A percentile compares a stretch with the other conserved stretches of the same genome.
Conservation (phyloP, 2,329 filamentous ascomycete species). For the Claviceps spartinae region DNA sequence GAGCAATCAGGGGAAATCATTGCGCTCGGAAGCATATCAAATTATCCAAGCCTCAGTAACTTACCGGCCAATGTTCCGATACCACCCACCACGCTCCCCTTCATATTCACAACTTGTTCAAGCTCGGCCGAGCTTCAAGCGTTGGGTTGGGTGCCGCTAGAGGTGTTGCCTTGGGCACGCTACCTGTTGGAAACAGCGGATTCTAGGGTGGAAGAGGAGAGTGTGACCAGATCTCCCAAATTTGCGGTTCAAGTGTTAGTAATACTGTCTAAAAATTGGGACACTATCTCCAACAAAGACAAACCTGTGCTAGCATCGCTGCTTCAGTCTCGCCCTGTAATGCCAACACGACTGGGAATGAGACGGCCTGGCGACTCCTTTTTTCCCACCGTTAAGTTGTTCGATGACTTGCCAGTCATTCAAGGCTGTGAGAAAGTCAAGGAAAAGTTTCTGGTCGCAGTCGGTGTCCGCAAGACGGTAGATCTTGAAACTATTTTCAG, state of each 20-base stretch:
- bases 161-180: constrained; percentile 72
- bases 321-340: constrained; percentile 55
- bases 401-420: constrained; percentile 81
- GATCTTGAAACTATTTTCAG: constrained; percentile 90
- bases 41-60: constrained; percentile 61
- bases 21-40: constrained; percentile 59
- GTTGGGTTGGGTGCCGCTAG: constrained; percentile 75
- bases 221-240: constrained; percentile 55
- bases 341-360: constrained; percentile 90
- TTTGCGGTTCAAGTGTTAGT: constrained; percentile 68
- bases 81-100: constrained; percentile 70
- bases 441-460: constrained; percentile 70
- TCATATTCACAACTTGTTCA: constrained; percentile 65
- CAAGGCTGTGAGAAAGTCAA: constrained; percentile 66
- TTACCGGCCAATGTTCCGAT: constrained; percentile 74
- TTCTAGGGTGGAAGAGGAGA: constrained; percentile 46
- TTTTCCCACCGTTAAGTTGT: constrained; percentile 85
- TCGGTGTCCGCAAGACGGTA: constrained; percentile 87
- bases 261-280: constrained; percentile 82
- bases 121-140: constrained; percentile 55
- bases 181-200: constrained; percentile 61
- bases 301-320: constrained; percentile 52
- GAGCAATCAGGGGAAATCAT: constrained; percentile 58
- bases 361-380: constrained; percentile 73
- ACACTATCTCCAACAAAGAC: constrained; percentile 53